Percentiles rank a stretch among this genome's conserved stretches.
Evolutionary conservation across 495 filamentous ascomycete genomes (phyloP).

Genomic region (Lindgomyces ingoldianus): DNA sequence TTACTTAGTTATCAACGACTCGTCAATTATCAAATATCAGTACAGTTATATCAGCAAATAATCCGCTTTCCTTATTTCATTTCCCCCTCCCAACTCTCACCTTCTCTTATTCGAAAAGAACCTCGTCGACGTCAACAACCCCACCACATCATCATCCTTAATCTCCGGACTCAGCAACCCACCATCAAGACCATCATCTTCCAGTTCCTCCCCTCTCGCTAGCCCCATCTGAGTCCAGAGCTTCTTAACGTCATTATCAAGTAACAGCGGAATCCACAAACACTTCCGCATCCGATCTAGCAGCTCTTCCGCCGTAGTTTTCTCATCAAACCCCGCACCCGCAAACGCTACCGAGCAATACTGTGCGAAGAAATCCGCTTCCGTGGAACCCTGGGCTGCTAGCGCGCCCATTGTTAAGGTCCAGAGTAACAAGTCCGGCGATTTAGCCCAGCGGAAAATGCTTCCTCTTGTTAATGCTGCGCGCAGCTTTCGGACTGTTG

Average conservation of each 20-base stretch:
- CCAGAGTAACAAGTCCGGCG: constrained; percentile 33
- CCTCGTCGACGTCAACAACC: constrained; percentile 15
- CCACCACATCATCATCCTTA: constrained; percentile 26
- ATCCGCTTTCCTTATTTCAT: not conserved
- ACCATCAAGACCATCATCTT: not conserved
- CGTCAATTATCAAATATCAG: too few species aligned
- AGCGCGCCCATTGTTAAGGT: constrained; percentile 32
- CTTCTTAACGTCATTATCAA: constrained; percentile 27
- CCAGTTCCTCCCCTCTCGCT: constrained; percentile 5
- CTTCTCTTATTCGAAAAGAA: constrained; percentile 20
- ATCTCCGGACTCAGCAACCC: constrained; percentile 4
- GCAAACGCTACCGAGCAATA: constrained; percentile 25
- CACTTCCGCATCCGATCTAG: constrained; percentile 27
- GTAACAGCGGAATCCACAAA: constrained; percentile 27
- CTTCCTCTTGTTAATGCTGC: constrained; percentile 9
- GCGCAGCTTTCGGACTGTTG: constrained; percentile 22
- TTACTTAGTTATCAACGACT: too few species aligned
- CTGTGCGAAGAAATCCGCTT: constrained; percentile 26
- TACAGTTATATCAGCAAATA: too few species aligned
- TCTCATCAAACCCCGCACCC: constrained; percentile 18
- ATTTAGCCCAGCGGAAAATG: constrained; percentile 22
- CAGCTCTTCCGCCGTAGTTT: constrained; percentile 21
- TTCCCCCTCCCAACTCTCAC: not conserved
- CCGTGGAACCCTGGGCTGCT: constrained; percentile 22
- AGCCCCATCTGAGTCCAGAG: constrained; percentile 28